Percentiles rank a stretch among this genome's conserved stretches.
phyloP scores from a whole-genome alignment of 2,329 filamentous ascomycete species.

The Metarhizium album region DNA sequence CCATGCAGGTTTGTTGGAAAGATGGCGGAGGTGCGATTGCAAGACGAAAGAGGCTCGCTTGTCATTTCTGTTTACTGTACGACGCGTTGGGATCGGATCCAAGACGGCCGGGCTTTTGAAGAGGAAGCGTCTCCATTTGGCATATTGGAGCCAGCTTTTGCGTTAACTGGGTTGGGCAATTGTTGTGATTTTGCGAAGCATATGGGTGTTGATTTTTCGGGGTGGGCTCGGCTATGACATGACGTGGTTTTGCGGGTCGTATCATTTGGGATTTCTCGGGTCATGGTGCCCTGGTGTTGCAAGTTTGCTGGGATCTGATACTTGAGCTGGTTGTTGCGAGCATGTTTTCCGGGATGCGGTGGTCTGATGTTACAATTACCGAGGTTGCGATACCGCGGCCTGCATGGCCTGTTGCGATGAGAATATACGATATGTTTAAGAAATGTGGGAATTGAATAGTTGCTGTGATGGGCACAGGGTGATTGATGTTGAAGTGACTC shows the following conservation, averaged over 20 bases:
- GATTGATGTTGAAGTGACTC: no score
- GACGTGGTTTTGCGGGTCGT: conserved; percentile 21
- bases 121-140: conserved; percentile 4
- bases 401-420: conserved; percentile 20
- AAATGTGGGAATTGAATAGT: not conserved
- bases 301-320: conserved; percentile 16
- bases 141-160: conserved; percentile 8
- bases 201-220: conserved; percentile 19
- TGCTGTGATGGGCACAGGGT: no score
- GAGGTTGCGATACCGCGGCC: conserved; percentile 21
- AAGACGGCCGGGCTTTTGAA: conserved; percentile 8
- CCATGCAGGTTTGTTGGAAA: conserved; percentile 9
- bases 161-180: conserved; percentile 12
- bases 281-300: conserved; percentile 26
- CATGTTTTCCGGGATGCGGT: conserved; percentile 22
- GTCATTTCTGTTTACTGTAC: conserved; percentile 15
- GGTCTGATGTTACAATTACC: conserved; percentile 13
- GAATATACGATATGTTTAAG: conserved; percentile 28
- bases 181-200: conserved; percentile 14
- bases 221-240: conserved; percentile 18
- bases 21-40: conserved; percentile 19
- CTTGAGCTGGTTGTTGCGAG: conserved; percentile 18
- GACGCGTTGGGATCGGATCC: not conserved
- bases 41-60: conserved; percentile 18
- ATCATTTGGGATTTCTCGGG: conserved; percentile 21